A percentile compares a stretch with the other conserved stretches of the same genome.
Conservation (phyloP, 2,329 filamentous ascomycete species). For the Hypoxylon sp. region DNA sequence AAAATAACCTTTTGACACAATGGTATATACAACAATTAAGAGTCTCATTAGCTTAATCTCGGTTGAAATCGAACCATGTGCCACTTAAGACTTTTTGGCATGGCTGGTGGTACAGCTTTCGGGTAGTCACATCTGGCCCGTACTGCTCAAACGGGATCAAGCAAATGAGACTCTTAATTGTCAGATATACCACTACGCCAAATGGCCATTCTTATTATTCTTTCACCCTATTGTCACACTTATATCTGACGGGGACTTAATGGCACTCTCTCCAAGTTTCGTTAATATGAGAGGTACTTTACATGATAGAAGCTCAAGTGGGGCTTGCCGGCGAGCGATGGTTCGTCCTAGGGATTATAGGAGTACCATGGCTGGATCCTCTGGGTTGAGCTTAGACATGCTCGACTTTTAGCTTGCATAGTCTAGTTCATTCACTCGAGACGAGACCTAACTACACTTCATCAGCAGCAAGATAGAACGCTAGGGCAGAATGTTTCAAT, state of each 20-base stretch:
- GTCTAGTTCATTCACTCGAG: background rate
- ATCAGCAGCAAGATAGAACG: background rate
- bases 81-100: background rate
- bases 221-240: too few relatives aligned
- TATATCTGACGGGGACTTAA: background rate
- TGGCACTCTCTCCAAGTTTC: background rate
- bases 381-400: background rate
- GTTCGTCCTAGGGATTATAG: background rate
- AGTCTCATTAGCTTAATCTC: background rate
- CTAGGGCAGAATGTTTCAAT: background rate
- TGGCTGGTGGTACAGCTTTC: background rate
- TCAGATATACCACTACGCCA: background rate
- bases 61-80: background rate
- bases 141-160: background rate
- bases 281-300: background rate
- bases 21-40: background rate
- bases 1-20: too few relatives aligned
- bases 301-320: background rate
- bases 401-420: background rate
- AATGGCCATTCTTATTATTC: too few relatives aligned
- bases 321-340: background rate
- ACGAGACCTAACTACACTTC: background rate
- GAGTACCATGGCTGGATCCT: background rate
- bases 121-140: background rate
- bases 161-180: background rate